These are phyloP conservation scores for Pseudoneurospora amorphoporcata DNA, from an alignment of 495 filamentous ascomycete species.

Conservation along the genomic window DNA sequence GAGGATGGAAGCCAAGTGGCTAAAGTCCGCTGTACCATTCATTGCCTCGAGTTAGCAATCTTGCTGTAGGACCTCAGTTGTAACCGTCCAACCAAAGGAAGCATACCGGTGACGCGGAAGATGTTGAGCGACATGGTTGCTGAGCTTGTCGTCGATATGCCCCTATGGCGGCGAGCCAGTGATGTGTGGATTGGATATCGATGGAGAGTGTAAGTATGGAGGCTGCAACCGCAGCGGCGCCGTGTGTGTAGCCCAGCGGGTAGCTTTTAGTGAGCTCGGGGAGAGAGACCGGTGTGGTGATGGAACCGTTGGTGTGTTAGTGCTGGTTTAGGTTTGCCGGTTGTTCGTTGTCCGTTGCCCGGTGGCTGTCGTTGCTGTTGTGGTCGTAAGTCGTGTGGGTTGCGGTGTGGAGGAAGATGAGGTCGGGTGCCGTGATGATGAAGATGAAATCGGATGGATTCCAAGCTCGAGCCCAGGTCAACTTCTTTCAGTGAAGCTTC, in stretches of 20 bases:
- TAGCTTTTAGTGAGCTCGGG: background rate
- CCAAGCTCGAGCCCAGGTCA: background rate
- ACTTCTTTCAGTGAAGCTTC: background rate
- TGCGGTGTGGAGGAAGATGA: background rate
- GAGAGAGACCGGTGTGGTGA: background rate
- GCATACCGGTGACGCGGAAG: slow-evolving; percentile 74
- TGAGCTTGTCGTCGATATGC: background rate
- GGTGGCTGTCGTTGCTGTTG: background rate
- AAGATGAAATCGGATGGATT: background rate
- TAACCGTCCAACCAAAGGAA: background rate
- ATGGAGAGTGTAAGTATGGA: background rate
- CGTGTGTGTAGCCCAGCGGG: slow-evolving; percentile 2
- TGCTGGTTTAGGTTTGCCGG: slow-evolving; percentile 10
- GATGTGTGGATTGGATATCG: background rate
- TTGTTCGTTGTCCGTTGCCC: background rate
- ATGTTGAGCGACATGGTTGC: slow-evolving; percentile 61
- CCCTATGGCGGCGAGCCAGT: background rate
- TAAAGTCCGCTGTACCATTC: slow-evolving; percentile 64
- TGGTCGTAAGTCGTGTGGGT: background rate
- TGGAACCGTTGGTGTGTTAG: background rate
- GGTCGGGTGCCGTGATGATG: background rate
- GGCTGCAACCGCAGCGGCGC: slow-evolving; percentile 12
- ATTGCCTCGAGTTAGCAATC: slow-evolving; percentile 6
- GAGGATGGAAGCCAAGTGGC: slow-evolving; percentile 86
- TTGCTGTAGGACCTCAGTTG: background rate